Percentiles rank a stretch among this genome's conserved stretches.
phyloP scores from a whole-genome alignment of 2,329 filamentous ascomycete genomes.

The Penicillium sp. region DNA sequence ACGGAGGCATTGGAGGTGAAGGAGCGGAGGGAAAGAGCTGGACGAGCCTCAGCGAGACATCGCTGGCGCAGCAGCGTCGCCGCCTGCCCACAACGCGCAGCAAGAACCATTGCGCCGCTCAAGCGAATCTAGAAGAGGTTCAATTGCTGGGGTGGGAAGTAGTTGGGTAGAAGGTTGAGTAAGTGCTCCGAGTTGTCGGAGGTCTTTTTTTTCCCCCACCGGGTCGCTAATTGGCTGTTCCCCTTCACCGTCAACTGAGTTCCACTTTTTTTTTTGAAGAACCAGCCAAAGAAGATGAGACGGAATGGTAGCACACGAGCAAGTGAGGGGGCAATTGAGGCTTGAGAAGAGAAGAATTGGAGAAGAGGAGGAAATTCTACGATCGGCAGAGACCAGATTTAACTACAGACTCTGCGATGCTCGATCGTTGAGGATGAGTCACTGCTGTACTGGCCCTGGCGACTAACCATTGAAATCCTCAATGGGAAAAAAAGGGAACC shows the following conservation, averaged over 20 bases:
- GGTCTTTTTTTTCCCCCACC: conserved; percentile 29
- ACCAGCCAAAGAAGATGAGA: conserved; percentile 9
- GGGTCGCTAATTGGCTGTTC: conserved; percentile 25
- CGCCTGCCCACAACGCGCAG: conserved; percentile 49
- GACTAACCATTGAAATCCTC: not conserved
- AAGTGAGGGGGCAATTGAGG: conserved; percentile 6
- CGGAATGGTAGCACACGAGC: not conserved
- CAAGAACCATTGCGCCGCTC: conserved; percentile 49
- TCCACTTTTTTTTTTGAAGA: conserved; percentile 22
- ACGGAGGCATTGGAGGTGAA: conserved; percentile 41
- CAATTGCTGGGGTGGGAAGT: conserved; percentile 25
- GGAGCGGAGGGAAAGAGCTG: conserved; percentile 40
- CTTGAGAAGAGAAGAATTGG: not conserved
- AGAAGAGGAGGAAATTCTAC: conserved; percentile 6
- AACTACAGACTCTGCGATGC: not conserved
- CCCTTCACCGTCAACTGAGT: conserved; percentile 25
- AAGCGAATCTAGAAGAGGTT: conserved; percentile 20
- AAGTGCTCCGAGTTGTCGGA: conserved; percentile 17
- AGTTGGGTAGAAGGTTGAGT: conserved; percentile 23
- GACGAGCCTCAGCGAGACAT: conserved; percentile 42
- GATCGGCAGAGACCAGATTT: not conserved
- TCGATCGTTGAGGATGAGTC: conserved; percentile 29
- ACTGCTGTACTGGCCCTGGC: conserved; percentile 14
- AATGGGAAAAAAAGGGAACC: not conserved
- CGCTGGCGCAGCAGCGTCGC: conserved; percentile 45